Percentiles rank a stretch among this genome's conserved stretches.
phyloP scores from a whole-genome alignment of 2,329 filamentous ascomycete species.

The Metarhizium robertsii region DNA sequence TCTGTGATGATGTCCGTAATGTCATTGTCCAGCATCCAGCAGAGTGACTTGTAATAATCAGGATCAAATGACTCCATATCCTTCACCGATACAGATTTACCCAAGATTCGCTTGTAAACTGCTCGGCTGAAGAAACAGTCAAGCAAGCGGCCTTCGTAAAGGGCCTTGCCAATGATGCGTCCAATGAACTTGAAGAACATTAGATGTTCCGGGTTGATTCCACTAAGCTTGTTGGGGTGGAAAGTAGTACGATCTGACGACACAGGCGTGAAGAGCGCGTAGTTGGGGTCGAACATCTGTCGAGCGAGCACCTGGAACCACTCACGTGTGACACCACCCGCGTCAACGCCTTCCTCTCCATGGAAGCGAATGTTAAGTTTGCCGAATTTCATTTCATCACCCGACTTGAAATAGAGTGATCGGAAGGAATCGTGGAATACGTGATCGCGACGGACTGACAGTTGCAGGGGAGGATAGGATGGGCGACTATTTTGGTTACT shows the following conservation, averaged over 20 bases:
- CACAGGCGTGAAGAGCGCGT: slow-evolving; percentile 91
- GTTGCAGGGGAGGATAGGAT: slow-evolving; percentile 63
- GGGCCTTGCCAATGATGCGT: slow-evolving; percentile 92
- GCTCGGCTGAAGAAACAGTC: slow-evolving; percentile 99
- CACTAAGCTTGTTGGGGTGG: slow-evolving; percentile 92
- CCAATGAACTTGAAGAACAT: slow-evolving; percentile 99
- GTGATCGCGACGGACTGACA: slow-evolving; percentile 84
- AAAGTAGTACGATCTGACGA: slow-evolving; percentile 97
- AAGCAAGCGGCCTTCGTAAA: slow-evolving; percentile 90
- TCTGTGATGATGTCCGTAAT: slow-evolving; percentile 97
- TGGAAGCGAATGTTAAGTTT: slow-evolving; percentile 98
- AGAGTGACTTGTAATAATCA: slow-evolving; percentile 96
- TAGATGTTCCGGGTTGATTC: slow-evolving; percentile 89
- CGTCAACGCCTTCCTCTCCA: slow-evolving; percentile 94
- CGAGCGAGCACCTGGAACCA: slow-evolving; percentile 98
- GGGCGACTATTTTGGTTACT: slow-evolving; percentile 61
- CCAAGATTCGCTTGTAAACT: slow-evolving; percentile 94
- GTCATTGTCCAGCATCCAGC: slow-evolving; percentile 98
- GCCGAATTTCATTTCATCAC: slow-evolving; percentile 97
- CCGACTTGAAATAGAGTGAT: slow-evolving; percentile 92
- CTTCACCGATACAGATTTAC: slow-evolving; percentile 92
- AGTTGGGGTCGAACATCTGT: slow-evolving; percentile 99
- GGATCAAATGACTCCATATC: slow-evolving; percentile 99
- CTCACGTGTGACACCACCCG: slow-evolving; percentile 92
- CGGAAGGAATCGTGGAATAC: slow-evolving; percentile 99